A percentile compares a stretch with the other conserved stretches of the same genome.
These are phyloP conservation scores for Arthrobotrys pseudoclavata DNA, from an alignment of 2,329 filamentous ascomycete genomes.

Conservation along the genomic window DNA sequence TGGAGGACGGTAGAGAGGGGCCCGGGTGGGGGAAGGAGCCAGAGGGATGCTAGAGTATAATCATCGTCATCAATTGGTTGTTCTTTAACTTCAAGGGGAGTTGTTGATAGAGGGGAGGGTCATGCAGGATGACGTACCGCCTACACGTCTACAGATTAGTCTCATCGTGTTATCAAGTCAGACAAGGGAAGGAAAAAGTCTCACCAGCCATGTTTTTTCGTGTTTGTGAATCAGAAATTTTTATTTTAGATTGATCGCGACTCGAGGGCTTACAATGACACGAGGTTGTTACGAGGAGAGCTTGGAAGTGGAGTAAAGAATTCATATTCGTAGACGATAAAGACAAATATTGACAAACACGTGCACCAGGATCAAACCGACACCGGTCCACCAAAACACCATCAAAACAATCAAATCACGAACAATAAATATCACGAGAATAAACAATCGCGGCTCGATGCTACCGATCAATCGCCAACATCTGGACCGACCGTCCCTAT, in stretches of 20 bases:
- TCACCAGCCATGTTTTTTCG: conserved; percentile 22
- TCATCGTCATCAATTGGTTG: not conserved
- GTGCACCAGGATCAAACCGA: not conserved
- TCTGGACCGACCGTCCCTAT: too few relatives aligned
- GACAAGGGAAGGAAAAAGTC: not conserved
- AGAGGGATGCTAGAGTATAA: conserved; percentile 60
- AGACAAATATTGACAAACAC: not conserved
- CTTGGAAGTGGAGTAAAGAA: not conserved
- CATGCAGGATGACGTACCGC: conserved; percentile 41
- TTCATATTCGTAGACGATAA: not conserved
- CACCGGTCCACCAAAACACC: not conserved
- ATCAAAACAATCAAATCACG: not conserved
- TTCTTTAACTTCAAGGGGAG: too few relatives aligned
- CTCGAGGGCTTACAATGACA: too few relatives aligned
- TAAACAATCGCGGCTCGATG: not conserved
- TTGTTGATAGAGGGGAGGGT: too few relatives aligned
- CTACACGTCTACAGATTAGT: conserved; percentile 15
- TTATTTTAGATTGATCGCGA: not conserved
- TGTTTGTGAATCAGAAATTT: not conserved
- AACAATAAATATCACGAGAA: not conserved
- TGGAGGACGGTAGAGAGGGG: conserved; percentile 40
- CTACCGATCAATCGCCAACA: too few relatives aligned
- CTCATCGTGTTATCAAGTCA: conserved; percentile 7
- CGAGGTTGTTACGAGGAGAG: too few relatives aligned
- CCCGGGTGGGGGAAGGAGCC: conserved; percentile 60